Percentiles rank a stretch among this genome's conserved stretches.
These are phyloP conservation scores for Cornus suecica DNA, from an alignment of 148 eudicot species.

Conservation along the genomic window DNA sequence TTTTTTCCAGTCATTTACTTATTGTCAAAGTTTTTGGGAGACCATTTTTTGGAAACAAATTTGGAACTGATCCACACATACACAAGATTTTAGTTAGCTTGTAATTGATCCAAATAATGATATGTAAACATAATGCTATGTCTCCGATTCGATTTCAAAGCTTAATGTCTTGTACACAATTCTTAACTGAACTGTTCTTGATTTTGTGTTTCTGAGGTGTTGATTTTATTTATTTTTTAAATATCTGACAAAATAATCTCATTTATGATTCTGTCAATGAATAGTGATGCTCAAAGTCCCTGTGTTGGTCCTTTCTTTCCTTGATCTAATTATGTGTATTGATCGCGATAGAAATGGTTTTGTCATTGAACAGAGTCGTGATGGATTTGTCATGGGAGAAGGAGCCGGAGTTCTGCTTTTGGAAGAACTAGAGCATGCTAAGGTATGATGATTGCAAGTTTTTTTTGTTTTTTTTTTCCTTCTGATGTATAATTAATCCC, in stretches of 20 bases:
- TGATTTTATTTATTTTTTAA: neutral
- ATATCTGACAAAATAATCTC: neutral
- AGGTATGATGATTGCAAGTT: slow-evolving; percentile 36
- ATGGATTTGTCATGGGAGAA: slow-evolving; percentile 99
- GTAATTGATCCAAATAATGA: neutral
- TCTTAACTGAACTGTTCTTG: neutral
- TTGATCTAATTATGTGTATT: neutral
- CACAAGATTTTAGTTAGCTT: neutral
- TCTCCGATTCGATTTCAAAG: neutral
- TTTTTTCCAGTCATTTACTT: neutral
- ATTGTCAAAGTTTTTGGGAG: neutral
- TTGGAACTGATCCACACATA: neutral
- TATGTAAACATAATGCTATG: neutral
- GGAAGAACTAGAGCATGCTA: slow-evolving; percentile 95
- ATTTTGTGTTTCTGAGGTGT: neutral
- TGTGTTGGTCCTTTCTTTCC: neutral
- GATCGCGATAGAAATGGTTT: slow-evolving; percentile 6
- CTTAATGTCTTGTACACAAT: neutral
- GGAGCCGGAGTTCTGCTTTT: slow-evolving; percentile 93
- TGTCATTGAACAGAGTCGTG: slow-evolving; percentile 61
- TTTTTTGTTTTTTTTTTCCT: neutral
- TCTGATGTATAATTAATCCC: slow-evolving; percentile 1
- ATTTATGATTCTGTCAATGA: neutral
- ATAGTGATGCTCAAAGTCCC: neutral
- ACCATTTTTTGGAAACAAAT: neutral